Conservation (phyloP, 768 basidiomycete species). For the Podaxis pistillaris region DNA sequence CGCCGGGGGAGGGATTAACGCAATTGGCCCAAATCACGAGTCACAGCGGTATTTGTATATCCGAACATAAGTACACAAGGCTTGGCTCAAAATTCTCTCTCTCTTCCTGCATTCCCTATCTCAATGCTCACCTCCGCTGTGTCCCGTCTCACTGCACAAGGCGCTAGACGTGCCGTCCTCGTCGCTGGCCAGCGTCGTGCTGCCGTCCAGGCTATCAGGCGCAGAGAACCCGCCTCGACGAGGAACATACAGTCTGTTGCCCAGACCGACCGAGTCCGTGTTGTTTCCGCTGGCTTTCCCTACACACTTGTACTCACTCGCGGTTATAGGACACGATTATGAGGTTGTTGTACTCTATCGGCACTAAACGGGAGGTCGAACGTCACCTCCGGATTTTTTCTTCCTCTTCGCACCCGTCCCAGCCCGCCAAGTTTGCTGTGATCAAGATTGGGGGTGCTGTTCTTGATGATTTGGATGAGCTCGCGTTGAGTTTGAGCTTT, state of each 20-base stretch:
- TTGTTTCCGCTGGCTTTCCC: background rate
- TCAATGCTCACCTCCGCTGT: background rate
- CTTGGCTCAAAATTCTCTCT: background rate
- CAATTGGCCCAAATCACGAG: slow-evolving; percentile 2
- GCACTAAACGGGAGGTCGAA: slow-evolving; percentile 96
- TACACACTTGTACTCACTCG: background rate
- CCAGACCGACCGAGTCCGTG: slow-evolving; percentile 71
- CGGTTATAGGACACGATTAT: slow-evolving; percentile 98
- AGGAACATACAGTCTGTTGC: slow-evolving; percentile 59
- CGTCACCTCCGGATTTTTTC: slow-evolving; percentile 98
- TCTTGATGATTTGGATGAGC: slow-evolving; percentile 86
- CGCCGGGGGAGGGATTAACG: slow-evolving; percentile 3
- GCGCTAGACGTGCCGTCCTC: slow-evolving; percentile 31
- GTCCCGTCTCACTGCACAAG: background rate
- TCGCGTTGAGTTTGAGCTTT: slow-evolving; percentile 94
- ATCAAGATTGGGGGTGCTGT: slow-evolving; percentile 99
- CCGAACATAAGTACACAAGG: no score
- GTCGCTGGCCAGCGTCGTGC: slow-evolving; percentile 50
- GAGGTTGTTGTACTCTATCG: slow-evolving; percentile 93
- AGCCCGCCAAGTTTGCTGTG: slow-evolving; percentile 94
- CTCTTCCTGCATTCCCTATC: background rate
- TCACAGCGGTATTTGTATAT: background rate
- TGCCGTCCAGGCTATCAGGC: slow-evolving; percentile 39
- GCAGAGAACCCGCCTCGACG: slow-evolving; percentile 30
- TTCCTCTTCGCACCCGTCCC: slow-evolving; percentile 83